Base-by-base conservation (phyloP, 2,329 filamentous ascomycete genomes). In the Leptographium lundbergii region DNA sequence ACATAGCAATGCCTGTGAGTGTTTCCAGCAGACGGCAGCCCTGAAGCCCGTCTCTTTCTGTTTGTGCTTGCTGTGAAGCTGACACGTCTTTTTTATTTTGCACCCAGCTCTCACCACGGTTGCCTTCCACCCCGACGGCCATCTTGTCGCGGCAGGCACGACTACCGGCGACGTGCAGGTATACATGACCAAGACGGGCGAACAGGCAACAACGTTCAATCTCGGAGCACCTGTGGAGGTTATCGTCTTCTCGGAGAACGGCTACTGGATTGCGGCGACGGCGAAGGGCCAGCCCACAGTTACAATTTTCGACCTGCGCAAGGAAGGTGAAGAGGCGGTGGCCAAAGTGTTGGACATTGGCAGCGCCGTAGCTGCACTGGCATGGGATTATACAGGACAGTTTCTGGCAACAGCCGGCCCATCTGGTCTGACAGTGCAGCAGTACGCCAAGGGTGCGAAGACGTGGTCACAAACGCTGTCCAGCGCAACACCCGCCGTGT, bases 71-170 rank as follows among this genome's bases (percentile, higher is more conserved):
- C 39, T 45, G 39, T 45, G 17, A 45, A 19, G 39, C 39, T 45
- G 19, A 45, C 39, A 45, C 24, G 2, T 19, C n/a, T 22, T 27
- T 5, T 27, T 27, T 27, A 13, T 24, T 29, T 17, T 29, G 36
- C 52, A 39, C 13, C 42, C 68, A 88, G 89, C 85, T 61, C 76
- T 95, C 53, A 88, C 87, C 1, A 82, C 85, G 56, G 88, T 85
- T 63, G 82, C 87, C 39, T 97, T 99, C 79, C 94, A 99, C 70
- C 94, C 95, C 7, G 94, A 99, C 69, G 94, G 94, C n/a, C 89
- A 96, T 69, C 80, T 99, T 6, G 84, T 97, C 66, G 92, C 90
- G 47, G 88, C 87, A 3, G 94, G 92, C 63, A 88, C 87, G n/a
- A 75, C 76, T 11, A 80, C 87, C 55, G 90, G 90, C 52, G 84